phyloP scores from a whole-genome alignment of 805 yeast genomes.

The Debaryomyces prosopidis region DNA sequence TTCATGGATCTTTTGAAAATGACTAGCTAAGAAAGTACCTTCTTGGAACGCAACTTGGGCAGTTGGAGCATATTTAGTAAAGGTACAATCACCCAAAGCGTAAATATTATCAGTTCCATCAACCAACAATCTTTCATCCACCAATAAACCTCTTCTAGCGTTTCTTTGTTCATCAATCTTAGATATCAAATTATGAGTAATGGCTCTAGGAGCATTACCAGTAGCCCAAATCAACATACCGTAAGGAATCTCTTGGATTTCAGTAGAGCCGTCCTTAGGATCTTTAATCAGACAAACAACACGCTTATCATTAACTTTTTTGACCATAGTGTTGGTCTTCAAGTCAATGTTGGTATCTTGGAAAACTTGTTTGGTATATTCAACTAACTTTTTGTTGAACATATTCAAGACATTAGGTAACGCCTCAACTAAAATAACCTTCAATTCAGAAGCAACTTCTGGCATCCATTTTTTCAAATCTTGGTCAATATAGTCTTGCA shows the following conservation, averaged over 20 bases:
- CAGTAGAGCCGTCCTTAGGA: slow-evolving; percentile 62
- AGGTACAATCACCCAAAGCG: slow-evolving; percentile 94
- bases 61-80: slow-evolving; percentile 89
- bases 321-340: slow-evolving; percentile 84
- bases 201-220: slow-evolving; percentile 87
- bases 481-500: slow-evolving; percentile 91
- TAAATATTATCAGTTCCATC: slow-evolving; percentile 82
- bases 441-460: slow-evolving; percentile 74
- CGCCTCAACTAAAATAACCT: slow-evolving; percentile 86
- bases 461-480: slow-evolving; percentile 91
- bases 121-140: slow-evolving; percentile 78
- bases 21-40: slow-evolving; percentile 76
- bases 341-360: slow-evolving; percentile 66
- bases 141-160: slow-evolving; percentile 87
- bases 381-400: slow-evolving; percentile 67
- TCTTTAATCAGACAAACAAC: slow-evolving; percentile 71
- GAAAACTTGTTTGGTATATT: slow-evolving; percentile 80
- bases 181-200: slow-evolving; percentile 64
- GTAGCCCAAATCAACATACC: slow-evolving; percentile 97
- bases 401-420: slow-evolving; percentile 81
- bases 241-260: slow-evolving; percentile 69
- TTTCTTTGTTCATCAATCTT: slow-evolving; percentile 75
- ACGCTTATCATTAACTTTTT: slow-evolving; percentile 70
- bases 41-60: slow-evolving; percentile 98
- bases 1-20: slow-evolving; percentile 64